Base-by-base conservation (phyloP, 1,284 basidiomycete species). In the Polyporus tsugae region DNA sequence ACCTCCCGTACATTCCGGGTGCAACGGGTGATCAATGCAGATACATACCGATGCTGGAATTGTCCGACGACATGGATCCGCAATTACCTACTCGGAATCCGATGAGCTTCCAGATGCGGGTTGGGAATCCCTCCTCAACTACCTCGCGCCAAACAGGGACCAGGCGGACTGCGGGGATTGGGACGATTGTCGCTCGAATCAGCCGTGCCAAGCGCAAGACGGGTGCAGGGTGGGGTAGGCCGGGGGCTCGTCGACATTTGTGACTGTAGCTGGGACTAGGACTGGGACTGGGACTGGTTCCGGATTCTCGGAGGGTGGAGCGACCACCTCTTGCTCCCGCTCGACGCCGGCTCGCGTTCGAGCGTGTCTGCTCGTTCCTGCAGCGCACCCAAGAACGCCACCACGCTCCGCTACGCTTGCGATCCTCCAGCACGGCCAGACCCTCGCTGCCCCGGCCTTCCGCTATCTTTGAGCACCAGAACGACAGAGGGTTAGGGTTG, bases 191-290 rank as follows among this genome's bases (percentile, higher is more conserved):
- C 58, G 39, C 58, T 60, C 13, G 22, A 25, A 17, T 29, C n/a
- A 5, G 22, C 38, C 7, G 58, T 29, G 39, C 58, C 29, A 60
- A 9, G 38, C 58, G 39, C 15, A 60, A 17, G 58, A 13, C 58
- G 58, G 38, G 13, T 59, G 58, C 13, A 60, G 58, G 36, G 42
- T 42, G 10, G 58, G 58, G 22, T 42, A 60, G 38, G 25, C 13
- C 1, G n/a, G 58, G 15, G 58, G 58, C 11, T 38, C n/a, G 39
- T 42, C 38, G 2, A 11, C 22, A 25, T 3, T 11, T 11, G n/a
- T 29, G 29, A 29, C 29, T 29, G 29, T 29, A 29, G 29, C 1
- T 29, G 29, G 29, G 29, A 29, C 29, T 29, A 2, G 3, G 9
- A 7, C n/a, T 33, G 19, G 33, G 2, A n/a, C 55, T 25, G 35